Evolutionary conservation across 2,329 filamentous ascomycete genomes (phyloP).

Genomic region (Aspergillus sojae): DNA sequence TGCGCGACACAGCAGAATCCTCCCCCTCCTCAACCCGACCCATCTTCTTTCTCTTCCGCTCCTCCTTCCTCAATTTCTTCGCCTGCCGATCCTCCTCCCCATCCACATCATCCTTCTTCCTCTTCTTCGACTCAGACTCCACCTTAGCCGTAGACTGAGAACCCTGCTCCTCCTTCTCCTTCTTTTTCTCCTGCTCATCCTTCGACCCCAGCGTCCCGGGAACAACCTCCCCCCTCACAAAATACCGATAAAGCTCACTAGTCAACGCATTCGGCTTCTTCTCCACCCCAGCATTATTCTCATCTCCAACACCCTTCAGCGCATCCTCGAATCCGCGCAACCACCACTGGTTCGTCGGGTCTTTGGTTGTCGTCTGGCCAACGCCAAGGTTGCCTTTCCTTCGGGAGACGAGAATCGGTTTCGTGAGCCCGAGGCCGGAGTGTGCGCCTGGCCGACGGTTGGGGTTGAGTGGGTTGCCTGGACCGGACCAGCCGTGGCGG

Average conservation of each 20-base stretch:
- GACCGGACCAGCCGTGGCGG: slow-evolving; percentile 86
- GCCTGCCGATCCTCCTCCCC: slow-evolving; percentile 34
- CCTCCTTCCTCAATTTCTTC: slow-evolving; percentile 32
- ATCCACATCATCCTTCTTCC: slow-evolving; percentile 42
- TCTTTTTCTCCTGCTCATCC: slow-evolving; percentile 1
- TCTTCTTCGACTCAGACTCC: slow-evolving; percentile 24
- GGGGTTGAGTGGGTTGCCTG: slow-evolving; percentile 83
- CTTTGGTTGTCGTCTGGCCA: slow-evolving; percentile 70
- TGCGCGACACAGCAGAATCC: slow-evolving; percentile 5
- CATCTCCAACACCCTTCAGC: slow-evolving; percentile 71
- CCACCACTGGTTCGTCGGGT: slow-evolving; percentile 88
- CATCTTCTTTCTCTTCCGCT: slow-evolving; percentile 18
- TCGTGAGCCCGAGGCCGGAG: slow-evolving; percentile 75
- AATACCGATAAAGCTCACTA: slow-evolving; percentile 73
- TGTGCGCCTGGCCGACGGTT: slow-evolving; percentile 51
- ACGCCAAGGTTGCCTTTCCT: slow-evolving; percentile 82
- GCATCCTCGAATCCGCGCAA: slow-evolving; percentile 91
- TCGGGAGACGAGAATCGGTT: slow-evolving; percentile 79
- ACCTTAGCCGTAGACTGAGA: slow-evolving; percentile 9
- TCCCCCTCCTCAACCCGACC: slow-evolving; percentile 16
- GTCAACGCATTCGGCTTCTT: slow-evolving; percentile 45
- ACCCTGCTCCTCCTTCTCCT: slow-evolving; percentile 10
- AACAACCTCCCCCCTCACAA: slow-evolving; percentile 79
- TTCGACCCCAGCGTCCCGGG: slow-evolving; percentile 61
- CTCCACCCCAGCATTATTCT: slow-evolving; percentile 61